These are phyloP conservation scores for Lonicera japonica DNA, from an alignment of 129 eudicot genomes.

Conservation along the genomic window DNA sequence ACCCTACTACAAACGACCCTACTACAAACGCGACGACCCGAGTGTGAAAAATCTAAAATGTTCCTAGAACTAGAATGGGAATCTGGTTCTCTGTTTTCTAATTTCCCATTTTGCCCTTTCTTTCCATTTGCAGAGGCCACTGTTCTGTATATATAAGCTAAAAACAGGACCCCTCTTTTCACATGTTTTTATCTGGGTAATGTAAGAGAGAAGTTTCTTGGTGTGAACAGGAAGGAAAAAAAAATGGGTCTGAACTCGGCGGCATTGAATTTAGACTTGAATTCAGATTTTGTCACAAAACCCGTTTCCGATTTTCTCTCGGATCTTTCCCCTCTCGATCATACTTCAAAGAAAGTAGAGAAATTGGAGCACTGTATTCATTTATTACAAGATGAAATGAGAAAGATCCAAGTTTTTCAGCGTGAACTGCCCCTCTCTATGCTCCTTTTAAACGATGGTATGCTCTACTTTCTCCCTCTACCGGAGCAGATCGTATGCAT, in stretches of 20 bases:
- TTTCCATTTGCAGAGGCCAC: slow-evolving; percentile 1
- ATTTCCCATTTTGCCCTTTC: slow-evolving; percentile 6
- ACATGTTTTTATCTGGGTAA: neutral
- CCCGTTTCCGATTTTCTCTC: slow-evolving; percentile 22
- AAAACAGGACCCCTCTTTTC: too few relatives aligned
- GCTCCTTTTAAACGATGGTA: slow-evolving; percentile 39
- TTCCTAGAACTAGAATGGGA: slow-evolving; percentile 2
- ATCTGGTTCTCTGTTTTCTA: neutral
- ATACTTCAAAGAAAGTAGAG: slow-evolving; percentile 14
- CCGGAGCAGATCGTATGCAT: too few relatives aligned
- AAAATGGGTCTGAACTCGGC: slow-evolving; percentile 21
- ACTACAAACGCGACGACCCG: slow-evolving; percentile 33
- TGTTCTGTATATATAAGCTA: neutral
- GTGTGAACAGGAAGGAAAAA: neutral
- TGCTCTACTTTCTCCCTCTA: slow-evolving; percentile 1
- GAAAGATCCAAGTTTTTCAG: slow-evolving; percentile 32
- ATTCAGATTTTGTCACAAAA: slow-evolving; percentile 9
- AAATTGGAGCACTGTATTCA: slow-evolving; percentile 21
- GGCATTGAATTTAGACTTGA: too few relatives aligned
- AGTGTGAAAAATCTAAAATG: slow-evolving; percentile 1
- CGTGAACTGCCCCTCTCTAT: slow-evolving; percentile 43
- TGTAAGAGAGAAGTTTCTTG: neutral
- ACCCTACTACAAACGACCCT: slow-evolving; percentile 10
- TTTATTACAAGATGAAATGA: slow-evolving; percentile 28
- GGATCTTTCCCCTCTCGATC: slow-evolving; percentile 19